Conservation (phyloP, 495 filamentous ascomycete species). For the Penicillium manginii region DNA sequence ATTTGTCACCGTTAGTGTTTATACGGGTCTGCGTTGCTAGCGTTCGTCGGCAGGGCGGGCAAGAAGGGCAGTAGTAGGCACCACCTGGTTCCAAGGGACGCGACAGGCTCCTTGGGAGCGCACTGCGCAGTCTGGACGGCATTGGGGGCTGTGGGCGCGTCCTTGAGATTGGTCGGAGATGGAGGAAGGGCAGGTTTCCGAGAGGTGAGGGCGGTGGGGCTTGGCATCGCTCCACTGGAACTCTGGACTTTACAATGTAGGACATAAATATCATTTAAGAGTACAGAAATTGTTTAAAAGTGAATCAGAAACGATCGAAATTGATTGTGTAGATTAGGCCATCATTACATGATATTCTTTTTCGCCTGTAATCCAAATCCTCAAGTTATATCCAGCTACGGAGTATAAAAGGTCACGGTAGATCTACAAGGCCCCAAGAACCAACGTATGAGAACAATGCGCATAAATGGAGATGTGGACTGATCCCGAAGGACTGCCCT, state of each 20-base stretch:
- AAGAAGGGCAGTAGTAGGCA: slow-evolving; percentile 45
- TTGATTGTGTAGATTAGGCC: slow-evolving; percentile 20
- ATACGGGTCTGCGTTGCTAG: slow-evolving; percentile 33
- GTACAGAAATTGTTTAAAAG: no score
- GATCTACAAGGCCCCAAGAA: slow-evolving; percentile 10
- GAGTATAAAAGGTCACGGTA: neutral
- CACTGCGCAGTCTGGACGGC: slow-evolving; percentile 46
- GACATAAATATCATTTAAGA: no score
- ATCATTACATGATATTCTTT: slow-evolving; percentile 29
- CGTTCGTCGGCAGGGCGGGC: slow-evolving; percentile 39
- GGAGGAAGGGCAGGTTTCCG: slow-evolving; percentile 20
- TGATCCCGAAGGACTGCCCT: neutral
- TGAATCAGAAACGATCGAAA: slow-evolving; percentile 4
- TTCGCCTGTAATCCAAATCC: slow-evolving; percentile 13
- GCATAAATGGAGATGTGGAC: neutral
- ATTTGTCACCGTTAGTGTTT: slow-evolving; percentile 14
- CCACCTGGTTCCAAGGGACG: slow-evolving; percentile 26
- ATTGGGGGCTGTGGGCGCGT: slow-evolving; percentile 31
- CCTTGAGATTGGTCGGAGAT: slow-evolving; percentile 11
- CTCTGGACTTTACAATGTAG: no score
- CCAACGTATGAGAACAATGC: neutral
- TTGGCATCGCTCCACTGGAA: slow-evolving; percentile 22
- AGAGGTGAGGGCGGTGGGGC: slow-evolving; percentile 26
- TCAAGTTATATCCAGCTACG: neutral
- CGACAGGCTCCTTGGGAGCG: slow-evolving; percentile 42